Base-by-base conservation (phyloP, 371 early-diverging fungal species). In the Mucor indicus region DNA sequence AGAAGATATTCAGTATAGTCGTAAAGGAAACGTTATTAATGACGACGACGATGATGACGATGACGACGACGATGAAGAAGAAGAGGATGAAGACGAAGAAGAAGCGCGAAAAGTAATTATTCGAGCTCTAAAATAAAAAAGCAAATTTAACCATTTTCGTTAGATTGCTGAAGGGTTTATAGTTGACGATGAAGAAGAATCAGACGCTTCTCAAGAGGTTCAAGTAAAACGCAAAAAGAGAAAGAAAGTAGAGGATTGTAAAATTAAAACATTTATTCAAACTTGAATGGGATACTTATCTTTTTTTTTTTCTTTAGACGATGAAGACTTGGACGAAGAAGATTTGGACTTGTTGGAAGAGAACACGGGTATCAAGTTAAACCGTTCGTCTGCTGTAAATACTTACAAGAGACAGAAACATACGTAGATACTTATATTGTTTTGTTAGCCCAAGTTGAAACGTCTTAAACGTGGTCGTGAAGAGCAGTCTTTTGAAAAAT, bases 271-370 rank as follows among this genome's bases (percentile, higher is more conserved):
- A 19, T 27, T 46, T 8, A 27, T 23, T 41, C 23, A 9, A n/a
- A 20, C 23, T 29, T 33, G 4, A 9, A 33, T 9, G n/a, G 4
- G n/a, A 13, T 15, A 15, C 5, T 13, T 13, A 11, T 33, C n/a
- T 33, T n/a, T 33, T 33, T 33, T 33, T 33, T 33, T 9, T 15
- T 33, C n/a, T 33, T 4, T 58, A 55, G 63, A 61, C 31, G 70
- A 74, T 19, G 89, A 90, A 25, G 86, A 86, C 32, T 69, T 93
- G n/a, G 91, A 91, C 24, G 93, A 93, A 35, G 94, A 93, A 54
- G 94, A 93, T 68, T 63, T 91, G 38, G 91, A 80, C 19, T 75
- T 93, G 19, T 64, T 93, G 21, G 89, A 85, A 52, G 93, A 92
- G 54, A 93, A 93, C 60, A 85, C 88, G 7, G 90, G 88, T 29